phyloP scores from a whole-genome alignment of 257 asterid species.

The Scutellaria baicalensis region DNA sequence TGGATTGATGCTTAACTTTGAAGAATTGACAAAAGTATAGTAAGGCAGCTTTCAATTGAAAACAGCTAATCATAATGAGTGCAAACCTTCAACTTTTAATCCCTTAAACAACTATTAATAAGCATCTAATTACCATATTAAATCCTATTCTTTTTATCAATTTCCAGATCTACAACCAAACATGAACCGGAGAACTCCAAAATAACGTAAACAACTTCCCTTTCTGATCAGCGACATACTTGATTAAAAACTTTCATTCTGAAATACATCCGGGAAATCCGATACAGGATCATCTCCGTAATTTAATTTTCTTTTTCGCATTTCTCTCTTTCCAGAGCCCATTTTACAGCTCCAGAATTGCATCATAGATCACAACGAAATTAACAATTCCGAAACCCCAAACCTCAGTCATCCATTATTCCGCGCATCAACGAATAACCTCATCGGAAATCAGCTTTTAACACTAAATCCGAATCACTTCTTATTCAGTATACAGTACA shows the following conservation, averaged over 20 bases:
- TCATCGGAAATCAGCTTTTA: background rate
- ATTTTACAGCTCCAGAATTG: conserved; percentile 15
- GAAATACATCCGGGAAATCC: conserved; percentile 4
- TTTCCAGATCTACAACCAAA: conserved; percentile 21
- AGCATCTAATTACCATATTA: background rate
- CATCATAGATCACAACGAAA: background rate
- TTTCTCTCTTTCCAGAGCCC: conserved; percentile 19
- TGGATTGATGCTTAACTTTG: conserved; percentile 20
- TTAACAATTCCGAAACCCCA: background rate
- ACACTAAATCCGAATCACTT: background rate
- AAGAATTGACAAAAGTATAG: conserved; percentile 17
- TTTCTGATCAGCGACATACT: conserved; percentile 15
- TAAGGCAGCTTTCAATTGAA: conserved; percentile 13
- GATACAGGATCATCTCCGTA: conserved; percentile 1
- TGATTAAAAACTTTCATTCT: background rate
- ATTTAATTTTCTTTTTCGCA: conserved; percentile 15
- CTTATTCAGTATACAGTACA: background rate
- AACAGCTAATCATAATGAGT: background rate
- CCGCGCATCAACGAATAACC: background rate
- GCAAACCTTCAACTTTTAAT: background rate
- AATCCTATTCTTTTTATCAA: background rate
- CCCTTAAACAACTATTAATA: background rate
- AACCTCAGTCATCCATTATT: background rate
- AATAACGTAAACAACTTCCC: background rate
- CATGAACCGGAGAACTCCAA: background rate